Base-by-base conservation (phyloP, 139 green algal species). In the Chlorella vulgaris region DNA sequence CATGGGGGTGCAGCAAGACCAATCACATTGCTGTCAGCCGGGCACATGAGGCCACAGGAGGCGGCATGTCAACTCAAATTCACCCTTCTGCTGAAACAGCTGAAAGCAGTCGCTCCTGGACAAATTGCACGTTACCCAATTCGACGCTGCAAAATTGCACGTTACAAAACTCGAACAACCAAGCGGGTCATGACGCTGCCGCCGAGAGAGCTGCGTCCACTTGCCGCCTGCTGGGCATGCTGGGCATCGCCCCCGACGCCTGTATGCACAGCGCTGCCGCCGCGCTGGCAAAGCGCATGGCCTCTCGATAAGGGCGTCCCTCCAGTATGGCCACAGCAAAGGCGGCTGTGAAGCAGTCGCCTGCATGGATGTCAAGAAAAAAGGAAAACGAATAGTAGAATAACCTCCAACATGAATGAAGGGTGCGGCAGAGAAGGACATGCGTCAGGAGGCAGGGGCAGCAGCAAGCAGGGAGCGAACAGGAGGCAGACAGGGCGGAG, bases 241-340 rank as follows among this genome's bases (percentile, higher is more conserved):
- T 69, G 33, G 73, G 73, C 73, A 79, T 79, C 35, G 73, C 73
- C 2, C 73, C 73, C 73, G 58, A 50, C 47, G 43, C 70, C 47
- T 79, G 73, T 29, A 79, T 79, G 73, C 73, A 79, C 8, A 79
- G 73, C 35, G 73, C 73, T 0, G 73, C 73, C 3, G 73, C 73
- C 26, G 73, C 73, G 22, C 22, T 68, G 43, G 73, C 73, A 79
- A 79, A 79, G 35, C 35, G 73, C 73, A 79, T 79, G 4, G 51
- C 53, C 36, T 79, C 73, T 10, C 28, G 24, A 26, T 79, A 33
- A 6, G 29, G 29, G 33, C 13, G n/a, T 8, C 73, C 73, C 53
- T 79, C 73, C 35, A 79, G 50, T 26, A 79, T 26, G 2, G 24
- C 73, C 19, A 79, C 73, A 19, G 53, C 73, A 40, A 79, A 79